Conservation (phyloP, 306 rosid genomes). For the peach (Prunus persica) region Prunus_persica_NCBIv2 NC_034016.1:16042001-16042500, state of each 20-base stretch:
- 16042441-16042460: conserved; percentile 18
- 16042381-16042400: conserved; percentile 20
- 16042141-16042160: background rate
- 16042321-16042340: background rate
- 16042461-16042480: background rate
- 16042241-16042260: background rate
- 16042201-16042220: background rate
- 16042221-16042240: background rate
- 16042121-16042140: too few species aligned
- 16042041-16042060: too few species aligned
- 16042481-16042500: background rate
- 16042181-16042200: background rate
- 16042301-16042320: background rate
- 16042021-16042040: too few species aligned
- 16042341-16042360: conserved; percentile 8
- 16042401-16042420: conserved; percentile 15
- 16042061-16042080: too few species aligned
- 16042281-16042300: background rate
- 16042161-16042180: background rate
- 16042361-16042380: conserved; percentile 21
- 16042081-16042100: too few species aligned
- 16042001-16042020: too few species aligned
- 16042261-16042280: background rate
- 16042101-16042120: too few species aligned
- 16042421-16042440: conserved; percentile 25